A percentile compares a stretch with the other conserved stretches of the same genome.
These are phyloP conservation scores for Penicillium brevicompactum DNA, from an alignment of 2,329 filamentous ascomycete species.

Conservation along the genomic window DNA sequence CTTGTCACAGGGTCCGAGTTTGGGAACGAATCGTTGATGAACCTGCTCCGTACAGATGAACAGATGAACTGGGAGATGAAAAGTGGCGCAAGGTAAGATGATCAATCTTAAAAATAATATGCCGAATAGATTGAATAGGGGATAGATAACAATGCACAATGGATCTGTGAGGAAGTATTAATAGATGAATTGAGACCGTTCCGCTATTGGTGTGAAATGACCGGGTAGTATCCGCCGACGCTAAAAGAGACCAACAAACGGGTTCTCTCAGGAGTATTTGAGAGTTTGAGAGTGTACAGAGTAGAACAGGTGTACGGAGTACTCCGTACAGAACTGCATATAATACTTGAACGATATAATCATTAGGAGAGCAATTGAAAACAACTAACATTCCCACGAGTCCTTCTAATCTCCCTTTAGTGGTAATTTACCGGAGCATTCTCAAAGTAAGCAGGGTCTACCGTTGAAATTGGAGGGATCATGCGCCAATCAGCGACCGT, in stretches of 20 bases:
- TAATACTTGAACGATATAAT: no score
- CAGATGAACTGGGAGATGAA: background rate
- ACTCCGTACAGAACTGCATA: no score
- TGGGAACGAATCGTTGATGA: background rate
- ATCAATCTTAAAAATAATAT: background rate
- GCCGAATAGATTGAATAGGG: background rate
- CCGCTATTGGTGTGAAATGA: background rate
- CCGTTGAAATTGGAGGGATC: background rate
- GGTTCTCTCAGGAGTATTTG: no score
- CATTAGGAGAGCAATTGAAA: no score
- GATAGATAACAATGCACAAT: background rate
- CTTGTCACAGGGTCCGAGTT: background rate
- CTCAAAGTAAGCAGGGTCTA: background rate
- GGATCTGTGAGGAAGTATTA: background rate
- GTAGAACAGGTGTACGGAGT: background rate
- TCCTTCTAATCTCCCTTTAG: background rate
- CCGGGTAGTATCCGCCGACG: background rate
- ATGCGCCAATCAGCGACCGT: background rate
- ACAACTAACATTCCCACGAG: background rate
- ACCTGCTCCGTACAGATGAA: no score
- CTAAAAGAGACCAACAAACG: background rate
- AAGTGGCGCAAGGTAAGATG: background rate
- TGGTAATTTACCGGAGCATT: background rate
- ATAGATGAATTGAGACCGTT: background rate
- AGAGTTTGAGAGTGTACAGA: background rate